Evolutionary conservation across 805 yeast genomes (phyloP).

Genomic region (Saccharomyces mikatae): DNA sequence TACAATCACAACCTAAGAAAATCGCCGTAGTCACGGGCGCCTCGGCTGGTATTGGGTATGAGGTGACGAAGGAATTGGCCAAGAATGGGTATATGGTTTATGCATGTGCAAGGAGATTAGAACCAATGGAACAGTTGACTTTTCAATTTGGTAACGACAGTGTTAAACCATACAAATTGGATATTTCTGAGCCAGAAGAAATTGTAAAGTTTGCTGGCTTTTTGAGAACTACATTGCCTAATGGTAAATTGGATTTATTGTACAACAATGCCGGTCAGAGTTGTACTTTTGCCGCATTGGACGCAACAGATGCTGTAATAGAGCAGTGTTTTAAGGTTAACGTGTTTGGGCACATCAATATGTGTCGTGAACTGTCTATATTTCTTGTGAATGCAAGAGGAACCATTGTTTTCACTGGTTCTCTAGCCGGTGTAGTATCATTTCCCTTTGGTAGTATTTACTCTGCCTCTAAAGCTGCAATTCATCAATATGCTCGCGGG

Average conservation of each 20-base stretch:
- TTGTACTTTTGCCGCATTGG: conserved; percentile 63
- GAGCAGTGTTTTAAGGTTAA: conserved; percentile 53
- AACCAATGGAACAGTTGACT: conserved; percentile 45
- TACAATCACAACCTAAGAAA: conserved; percentile 17
- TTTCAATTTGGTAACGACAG: conserved; percentile 18
- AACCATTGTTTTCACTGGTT: conserved; percentile 66
- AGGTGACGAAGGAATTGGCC: conserved; percentile 41
- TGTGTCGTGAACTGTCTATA: conserved; percentile 50
- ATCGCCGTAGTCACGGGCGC: conserved; percentile 53
- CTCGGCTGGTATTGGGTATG: conserved; percentile 51
- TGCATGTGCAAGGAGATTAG: conserved; percentile 66
- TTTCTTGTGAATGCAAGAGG: conserved; percentile 59
- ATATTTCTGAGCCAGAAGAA: conserved; percentile 47
- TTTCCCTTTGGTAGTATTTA: conserved; percentile 67
- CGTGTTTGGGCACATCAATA: conserved; percentile 59
- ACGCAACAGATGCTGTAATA: conserved; percentile 48
- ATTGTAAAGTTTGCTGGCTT: conserved; percentile 37
- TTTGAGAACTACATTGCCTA: conserved; percentile 35
- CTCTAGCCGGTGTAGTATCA: conserved; percentile 54
- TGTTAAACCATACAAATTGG: conserved; percentile 43
- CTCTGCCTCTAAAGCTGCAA: conserved; percentile 65
- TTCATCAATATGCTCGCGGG: conserved; percentile 59
- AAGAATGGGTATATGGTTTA: conserved; percentile 50
- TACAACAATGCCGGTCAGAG: conserved; percentile 75
- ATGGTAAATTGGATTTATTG: conserved; percentile 47